A percentile compares a stretch with the other conserved stretches of the same genome.
Conservation (phyloP, 1,139 yeast genomes). For the Yamadazyma taylorii region DNA sequence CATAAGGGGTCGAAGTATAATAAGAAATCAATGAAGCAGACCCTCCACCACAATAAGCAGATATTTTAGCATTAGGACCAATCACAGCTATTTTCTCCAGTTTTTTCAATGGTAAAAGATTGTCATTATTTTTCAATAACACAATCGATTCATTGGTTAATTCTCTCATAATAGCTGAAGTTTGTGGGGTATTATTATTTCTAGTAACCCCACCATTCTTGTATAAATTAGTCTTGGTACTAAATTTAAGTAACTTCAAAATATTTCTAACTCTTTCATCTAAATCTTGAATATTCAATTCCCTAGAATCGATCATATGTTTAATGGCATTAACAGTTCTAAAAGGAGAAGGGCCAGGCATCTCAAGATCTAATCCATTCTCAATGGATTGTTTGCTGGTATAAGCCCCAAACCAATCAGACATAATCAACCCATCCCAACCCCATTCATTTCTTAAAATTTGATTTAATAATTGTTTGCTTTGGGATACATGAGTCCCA, state of each 20-base stretch:
- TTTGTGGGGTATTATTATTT: slow-evolving; percentile 41
- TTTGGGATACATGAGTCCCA: slow-evolving; percentile 56
- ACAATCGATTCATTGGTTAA: slow-evolving; percentile 55
- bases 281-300: slow-evolving; percentile 28
- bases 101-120: slow-evolving; percentile 38
- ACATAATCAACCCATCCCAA: slow-evolving; percentile 56
- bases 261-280: slow-evolving; percentile 51
- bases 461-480: slow-evolving; percentile 38
- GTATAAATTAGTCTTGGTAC: slow-evolving; percentile 36
- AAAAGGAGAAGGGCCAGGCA: slow-evolving; percentile 60
- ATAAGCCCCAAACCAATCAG: slow-evolving; percentile 65
- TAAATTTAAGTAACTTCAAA: slow-evolving; percentile 44
- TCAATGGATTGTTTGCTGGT: slow-evolving; percentile 46
- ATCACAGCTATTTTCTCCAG: slow-evolving; percentile 29
- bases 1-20: slow-evolving; percentile 31
- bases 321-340: slow-evolving; percentile 37
- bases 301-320: slow-evolving; percentile 32
- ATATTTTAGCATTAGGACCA: slow-evolving; percentile 35
- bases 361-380: slow-evolving; percentile 59
- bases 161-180: slow-evolving; percentile 41
- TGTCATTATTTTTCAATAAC: slow-evolving; percentile 50
- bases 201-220: slow-evolving; percentile 31
- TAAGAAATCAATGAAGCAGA: slow-evolving; percentile 34
- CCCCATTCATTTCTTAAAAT: slow-evolving; percentile 33
- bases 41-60: slow-evolving; percentile 36